Conservation (phyloP, 345 rosid species). For the Salix koriyanagi region DNA sequence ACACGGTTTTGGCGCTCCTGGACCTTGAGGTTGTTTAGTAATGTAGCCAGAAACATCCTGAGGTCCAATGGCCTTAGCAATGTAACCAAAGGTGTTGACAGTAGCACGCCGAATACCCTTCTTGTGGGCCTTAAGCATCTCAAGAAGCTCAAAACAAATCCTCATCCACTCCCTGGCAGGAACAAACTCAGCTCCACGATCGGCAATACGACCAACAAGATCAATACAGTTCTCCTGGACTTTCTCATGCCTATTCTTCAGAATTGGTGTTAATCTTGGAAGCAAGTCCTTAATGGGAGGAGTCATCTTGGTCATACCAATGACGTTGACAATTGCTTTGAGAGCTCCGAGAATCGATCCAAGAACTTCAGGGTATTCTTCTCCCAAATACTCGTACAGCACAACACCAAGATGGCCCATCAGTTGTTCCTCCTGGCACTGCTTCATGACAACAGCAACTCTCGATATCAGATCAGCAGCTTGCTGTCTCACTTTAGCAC, state of each 20-base stretch:
- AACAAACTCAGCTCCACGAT: constrained; percentile 99
- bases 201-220: constrained; percentile 97
- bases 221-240: constrained; percentile 99
- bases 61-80: constrained; percentile 99
- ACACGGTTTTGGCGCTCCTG: constrained; percentile 99
- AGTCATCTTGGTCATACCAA: constrained; percentile 99
- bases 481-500: constrained; percentile 99
- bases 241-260: constrained; percentile 99
- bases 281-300: constrained; percentile 99
- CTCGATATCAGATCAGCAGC: constrained; percentile 98
- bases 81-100: constrained; percentile 95
- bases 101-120: constrained; percentile 97
- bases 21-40: constrained; percentile 94
- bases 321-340: constrained; percentile 97
- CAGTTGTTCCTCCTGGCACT: constrained; percentile 94
- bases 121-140: constrained; percentile 99
- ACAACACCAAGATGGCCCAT: constrained; percentile 99
- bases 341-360: constrained; percentile 97
- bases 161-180: constrained; percentile 99
- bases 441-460: constrained; percentile 97
- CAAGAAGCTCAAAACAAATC: constrained; percentile 95
- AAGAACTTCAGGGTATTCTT: constrained; percentile 97
- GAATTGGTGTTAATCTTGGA: constrained; percentile 91
- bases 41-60: constrained; percentile 94
- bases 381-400: constrained; percentile 92